Base-by-base conservation (phyloP, 2,329 filamentous ascomycete genomes). In the Aspergillus oerlinghausenensis region DNA sequence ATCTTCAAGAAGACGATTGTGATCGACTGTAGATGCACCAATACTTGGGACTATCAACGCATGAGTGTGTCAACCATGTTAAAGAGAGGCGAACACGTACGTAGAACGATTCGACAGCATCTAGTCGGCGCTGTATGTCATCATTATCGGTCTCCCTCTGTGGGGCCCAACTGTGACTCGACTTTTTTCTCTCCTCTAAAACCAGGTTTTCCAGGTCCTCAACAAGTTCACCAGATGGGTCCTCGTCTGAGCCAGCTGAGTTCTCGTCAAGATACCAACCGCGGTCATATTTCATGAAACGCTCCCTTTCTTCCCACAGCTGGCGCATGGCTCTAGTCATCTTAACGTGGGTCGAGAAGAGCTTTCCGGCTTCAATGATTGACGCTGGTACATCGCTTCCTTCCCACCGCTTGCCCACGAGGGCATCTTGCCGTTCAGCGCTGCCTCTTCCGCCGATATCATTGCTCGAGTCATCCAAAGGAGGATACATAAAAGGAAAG, bases 401-500 rank as follows among this genome's bases (percentile, higher is more conserved):
- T 73, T 95, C 88, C 92, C 92, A 97, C 69, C 84, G 89, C 42
- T 90, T 85, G 14, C 90, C 90, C 3, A 96, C 90, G 23, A 95
- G 79, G 19, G 84, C 75, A 63, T 93, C 89, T 70, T 96, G 90
- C 48, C 92, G 75, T 45, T 89, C 89, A 5, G 92, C 89, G 21
- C 83, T 84, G 11, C 92, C 92, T 70, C 96, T 97, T 1, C 93
- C 93, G 51, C 94, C 93, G 40, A 93, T 87, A 64, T 88, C 89
- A 69, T 96, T 96, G 74, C 92, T 96, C 25, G 86, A 88, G 60
- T 87, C 88, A 73, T 97, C 93, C 19, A 97, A 79, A 1, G 94
- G 94, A 1, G 94, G 94, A 65, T 99, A 99, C 77, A 99, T 86
- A 69, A 99, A 97, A 0, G 94, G 94, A 63, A 99, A 97, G 70